Evolutionary conservation across 441 rosid species (phyloP), one percentile per base, ranked within the genome.

Genomic region (Corymbia citriodora): DNA sequence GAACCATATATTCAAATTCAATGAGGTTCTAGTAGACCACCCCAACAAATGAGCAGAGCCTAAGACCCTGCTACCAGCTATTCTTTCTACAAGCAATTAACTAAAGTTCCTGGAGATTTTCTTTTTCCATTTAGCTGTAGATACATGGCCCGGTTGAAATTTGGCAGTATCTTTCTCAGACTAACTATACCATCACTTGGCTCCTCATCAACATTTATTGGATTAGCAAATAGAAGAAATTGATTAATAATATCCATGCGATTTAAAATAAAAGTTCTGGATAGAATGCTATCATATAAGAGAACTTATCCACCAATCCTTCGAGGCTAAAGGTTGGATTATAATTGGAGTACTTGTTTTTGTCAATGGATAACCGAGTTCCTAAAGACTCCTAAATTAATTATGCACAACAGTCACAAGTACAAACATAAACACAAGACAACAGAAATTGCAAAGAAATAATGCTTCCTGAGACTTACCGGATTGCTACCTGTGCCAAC

Each of bases 401-500:
- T 45, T 17, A 15, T 45, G 85, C 53, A 45, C 23, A n/a, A 23
- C 79, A 79, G 45, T 45, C n/a, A 23, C 10, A 9, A 79, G n/a
- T 45, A 45, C 23, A 79, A 45, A 79, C 52, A 79, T 45, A 79
- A 45, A 79, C 52, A 79, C 17, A 13, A 79, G 85, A 79, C 53
- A 79, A 79, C 53, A 79, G 53, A 23, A 18, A 8, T 79, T 9
- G 29, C 55, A 65, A 55, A 83, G 36, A 81, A 25, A 85, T 53
- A 48, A 82, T 55, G 48, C 23, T 55, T 72, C 61, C 48, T 88
- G 15, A 57, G 88, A 93, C 96, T 94, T 92, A 98, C 99, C 53
- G 99, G 99, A 94, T 98, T 98, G 94, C 99, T 98, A 90, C 99
- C 99, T 16, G 95, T 96, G 92, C 99, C 99, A 89, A 96, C 96